Evolutionary conservation across 306 rosid species (phyloP).

Genomic region (Styphnolobium japonicum): DNA sequence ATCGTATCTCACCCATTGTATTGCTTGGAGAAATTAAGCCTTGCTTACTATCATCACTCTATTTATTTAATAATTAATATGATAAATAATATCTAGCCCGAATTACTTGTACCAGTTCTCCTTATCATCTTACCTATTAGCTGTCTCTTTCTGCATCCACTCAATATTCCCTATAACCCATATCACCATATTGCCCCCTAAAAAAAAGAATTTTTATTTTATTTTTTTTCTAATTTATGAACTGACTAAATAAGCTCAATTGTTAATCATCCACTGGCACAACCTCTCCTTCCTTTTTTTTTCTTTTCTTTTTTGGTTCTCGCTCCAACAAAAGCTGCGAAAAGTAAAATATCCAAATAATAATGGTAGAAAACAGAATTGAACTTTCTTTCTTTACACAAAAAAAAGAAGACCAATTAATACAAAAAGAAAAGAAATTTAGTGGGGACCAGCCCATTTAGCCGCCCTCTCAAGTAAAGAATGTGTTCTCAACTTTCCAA

Average conservation of each 20-base stretch:
- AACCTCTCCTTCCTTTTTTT: too few species aligned
- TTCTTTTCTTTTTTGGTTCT: too few species aligned
- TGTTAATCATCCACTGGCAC: too few species aligned
- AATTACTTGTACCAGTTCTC: slow-evolving; percentile 42
- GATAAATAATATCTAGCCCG: too few species aligned
- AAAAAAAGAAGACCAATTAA: slow-evolving; percentile 9
- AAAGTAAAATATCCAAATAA: background rate
- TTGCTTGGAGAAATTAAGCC: too few species aligned
- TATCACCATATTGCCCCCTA: background rate
- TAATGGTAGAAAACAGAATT: background rate
- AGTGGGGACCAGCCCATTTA: slow-evolving; percentile 14
- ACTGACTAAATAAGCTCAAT: too few species aligned
- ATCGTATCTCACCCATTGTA: background rate
- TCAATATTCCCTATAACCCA: background rate
- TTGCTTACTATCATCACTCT: too few species aligned
- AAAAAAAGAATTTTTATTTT: too few species aligned
- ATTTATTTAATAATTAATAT: too few species aligned
- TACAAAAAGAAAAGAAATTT: slow-evolving; percentile 18
- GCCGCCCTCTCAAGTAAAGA: slow-evolving; percentile 40
- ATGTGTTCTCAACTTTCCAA: slow-evolving; percentile 32
- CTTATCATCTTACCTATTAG: slow-evolving; percentile 32
- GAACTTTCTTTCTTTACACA: slow-evolving; percentile 43
- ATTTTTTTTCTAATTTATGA: too few species aligned
- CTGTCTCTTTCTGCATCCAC: slow-evolving; percentile 31
- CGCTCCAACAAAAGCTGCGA: background rate